Conservation (phyloP, 257 asterid genomes). For the Leptodermis oblonga region DNA sequence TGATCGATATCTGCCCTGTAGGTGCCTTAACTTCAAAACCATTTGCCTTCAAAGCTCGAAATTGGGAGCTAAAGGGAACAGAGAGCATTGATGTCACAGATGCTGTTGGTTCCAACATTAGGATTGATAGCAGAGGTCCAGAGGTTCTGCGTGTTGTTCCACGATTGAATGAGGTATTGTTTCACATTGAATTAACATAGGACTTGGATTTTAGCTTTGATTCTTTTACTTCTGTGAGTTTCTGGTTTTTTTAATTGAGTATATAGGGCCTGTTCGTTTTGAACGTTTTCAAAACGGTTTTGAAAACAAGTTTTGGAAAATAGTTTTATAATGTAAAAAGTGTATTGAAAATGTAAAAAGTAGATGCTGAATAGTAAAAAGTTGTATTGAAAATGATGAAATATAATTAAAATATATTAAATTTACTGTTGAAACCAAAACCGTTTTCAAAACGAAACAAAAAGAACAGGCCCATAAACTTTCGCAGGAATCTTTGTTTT, state of each 20-base stretch:
- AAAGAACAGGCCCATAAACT: no score
- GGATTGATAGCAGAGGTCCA: slow-evolving; percentile 98
- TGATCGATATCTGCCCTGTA: slow-evolving; percentile 97
- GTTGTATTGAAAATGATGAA: no score
- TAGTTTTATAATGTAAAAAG: no score
- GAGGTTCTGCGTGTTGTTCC: slow-evolving; percentile 95
- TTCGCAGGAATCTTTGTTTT: background rate
- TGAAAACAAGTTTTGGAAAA: no score
- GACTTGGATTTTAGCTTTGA: background rate
- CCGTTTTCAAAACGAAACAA: no score
- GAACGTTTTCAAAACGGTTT: no score
- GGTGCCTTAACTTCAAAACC: slow-evolving; percentile 99
- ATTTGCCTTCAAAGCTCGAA: slow-evolving; percentile 98
- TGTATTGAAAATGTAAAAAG: no score
- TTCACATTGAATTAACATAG: background rate
- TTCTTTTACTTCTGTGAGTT: slow-evolving; percentile 1
- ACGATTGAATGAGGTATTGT: slow-evolving; percentile 86
- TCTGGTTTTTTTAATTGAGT: background rate
- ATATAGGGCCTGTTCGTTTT: no score
- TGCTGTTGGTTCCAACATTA: slow-evolving; percentile 98
- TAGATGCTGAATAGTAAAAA: no score
- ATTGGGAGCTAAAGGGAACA: slow-evolving; percentile 97
- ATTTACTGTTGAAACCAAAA: no score
- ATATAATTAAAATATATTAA: no score
- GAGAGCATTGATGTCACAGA: slow-evolving; percentile 98